phyloP scores from a whole-genome alignment of 106 monocot species.

The Dioscorea zingiberensis region DNA sequence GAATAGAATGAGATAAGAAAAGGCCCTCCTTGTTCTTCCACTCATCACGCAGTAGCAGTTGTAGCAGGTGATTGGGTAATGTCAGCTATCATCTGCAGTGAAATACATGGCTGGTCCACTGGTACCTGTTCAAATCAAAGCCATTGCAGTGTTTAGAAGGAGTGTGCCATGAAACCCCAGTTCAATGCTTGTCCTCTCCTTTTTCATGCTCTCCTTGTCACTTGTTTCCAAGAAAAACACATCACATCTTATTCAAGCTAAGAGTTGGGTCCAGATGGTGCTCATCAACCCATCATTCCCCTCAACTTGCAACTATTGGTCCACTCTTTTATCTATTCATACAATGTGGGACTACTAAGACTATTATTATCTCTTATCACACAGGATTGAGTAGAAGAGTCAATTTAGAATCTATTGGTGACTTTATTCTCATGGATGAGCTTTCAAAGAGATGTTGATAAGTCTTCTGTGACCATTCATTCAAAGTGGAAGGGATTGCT shows the following conservation, averaged over 20 bases:
- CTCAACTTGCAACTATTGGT: no score
- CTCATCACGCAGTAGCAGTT: background rate
- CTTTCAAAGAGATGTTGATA: no score
- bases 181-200: background rate
- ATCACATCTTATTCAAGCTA: background rate
- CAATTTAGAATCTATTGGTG: no score
- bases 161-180: background rate
- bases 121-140: slow-evolving; percentile 61
- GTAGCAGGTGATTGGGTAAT: slow-evolving; percentile 67
- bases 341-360: background rate
- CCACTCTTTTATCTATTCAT: no score
- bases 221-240: no score
- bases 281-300: no score
- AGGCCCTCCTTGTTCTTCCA: no score
- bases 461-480: no score
- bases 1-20: background rate
- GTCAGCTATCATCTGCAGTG: slow-evolving; percentile 64
- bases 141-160: background rate
- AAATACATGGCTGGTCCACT: slow-evolving; percentile 74
- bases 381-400: no score
- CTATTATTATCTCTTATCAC: background rate
- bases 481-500: no score
- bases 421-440: no score
- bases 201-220: background rate
- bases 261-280: background rate